Evolutionary conservation across 495 filamentous ascomycete genomes (phyloP), one percentile per base, ranked within the genome.

Genomic region (Hyaloscypha hepaticicola): DNA sequence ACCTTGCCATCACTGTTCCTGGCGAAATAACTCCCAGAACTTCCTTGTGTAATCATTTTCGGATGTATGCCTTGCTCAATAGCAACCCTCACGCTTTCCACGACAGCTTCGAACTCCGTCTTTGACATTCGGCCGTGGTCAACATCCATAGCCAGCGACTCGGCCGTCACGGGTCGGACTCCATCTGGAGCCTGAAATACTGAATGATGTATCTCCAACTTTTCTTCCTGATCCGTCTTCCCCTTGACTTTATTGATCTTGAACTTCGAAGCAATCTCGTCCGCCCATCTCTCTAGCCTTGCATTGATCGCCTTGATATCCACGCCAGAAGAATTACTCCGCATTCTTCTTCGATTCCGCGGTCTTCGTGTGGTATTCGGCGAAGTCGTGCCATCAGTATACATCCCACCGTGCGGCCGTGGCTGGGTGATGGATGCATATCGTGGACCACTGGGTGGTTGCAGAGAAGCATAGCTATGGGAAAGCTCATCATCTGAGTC

Each of bases 301-400:
- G 95, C 93, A 77, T 99, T 99, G 75, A 99, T 97, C 65, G 94
- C 95, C 76, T 98, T 98, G 70, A 99, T 93, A 74, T 99, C 95
- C 12, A 98, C 95, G 5, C 92, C 93, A 29, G 92, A 92, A 63
- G 86, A 90, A 72, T 92, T 96, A 64, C 92, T 88, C 66, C 88
- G 81, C 49, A 80, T 78, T 56, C 85, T 84, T 48, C 65, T 58
- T 50, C 86, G 77, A 31, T 75, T 73, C 34, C 76, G 75, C 53
- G 78, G 77, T 69, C 73, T 80, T 22, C 77, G 76, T 60, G 70
- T 27, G 64, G 66, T 9, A 27, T 27, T 51, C 45, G 69, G 67
- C 8, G 71, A 69, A 27, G 63, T 70, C 25, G 59, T 62, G 14
- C 65, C 67, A 63, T 85, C 83, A 19, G 79, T 78, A 51, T 80